A percentile compares a stretch with the other conserved stretches of the same genome.
These are phyloP conservation scores for Voacanga thouarsii DNA, from an alignment of 257 asterid genomes.

Conservation along the genomic window DNA sequence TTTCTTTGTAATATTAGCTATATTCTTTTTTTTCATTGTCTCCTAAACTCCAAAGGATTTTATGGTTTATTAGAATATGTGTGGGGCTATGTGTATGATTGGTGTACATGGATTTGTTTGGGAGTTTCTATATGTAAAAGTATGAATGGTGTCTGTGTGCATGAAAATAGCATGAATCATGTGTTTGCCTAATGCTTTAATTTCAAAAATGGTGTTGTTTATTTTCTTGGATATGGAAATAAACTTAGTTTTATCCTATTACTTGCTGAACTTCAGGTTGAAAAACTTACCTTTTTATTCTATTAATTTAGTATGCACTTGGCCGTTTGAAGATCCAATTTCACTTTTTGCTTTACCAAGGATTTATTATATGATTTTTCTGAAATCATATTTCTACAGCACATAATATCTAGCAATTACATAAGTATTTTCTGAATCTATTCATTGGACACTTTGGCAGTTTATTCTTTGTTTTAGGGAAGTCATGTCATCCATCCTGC, in stretches of 20 bases:
- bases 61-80: too few species aligned
- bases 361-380: neutral
- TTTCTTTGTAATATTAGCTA: too few species aligned
- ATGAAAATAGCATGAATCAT: too few species aligned
- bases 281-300: neutral
- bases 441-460: neutral
- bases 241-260: constrained; percentile 81
- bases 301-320: neutral
- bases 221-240: constrained; percentile 92
- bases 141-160: too few species aligned
- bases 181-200: too few species aligned
- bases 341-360: neutral
- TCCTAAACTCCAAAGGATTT: too few species aligned
- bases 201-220: constrained; percentile 70
- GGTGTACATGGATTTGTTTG: too few species aligned
- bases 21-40: too few species aligned
- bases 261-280: constrained; percentile 76
- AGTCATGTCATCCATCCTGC: neutral
- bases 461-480: neutral
- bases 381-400: neutral
- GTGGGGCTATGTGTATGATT: too few species aligned
- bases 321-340: too few species aligned
- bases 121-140: too few species aligned
- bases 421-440: neutral
- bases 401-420: neutral